These are phyloP conservation scores for Nitzschia sp. DNA, from an alignment of 108 stramenopile genomes.

Conservation along the genomic window DNA sequence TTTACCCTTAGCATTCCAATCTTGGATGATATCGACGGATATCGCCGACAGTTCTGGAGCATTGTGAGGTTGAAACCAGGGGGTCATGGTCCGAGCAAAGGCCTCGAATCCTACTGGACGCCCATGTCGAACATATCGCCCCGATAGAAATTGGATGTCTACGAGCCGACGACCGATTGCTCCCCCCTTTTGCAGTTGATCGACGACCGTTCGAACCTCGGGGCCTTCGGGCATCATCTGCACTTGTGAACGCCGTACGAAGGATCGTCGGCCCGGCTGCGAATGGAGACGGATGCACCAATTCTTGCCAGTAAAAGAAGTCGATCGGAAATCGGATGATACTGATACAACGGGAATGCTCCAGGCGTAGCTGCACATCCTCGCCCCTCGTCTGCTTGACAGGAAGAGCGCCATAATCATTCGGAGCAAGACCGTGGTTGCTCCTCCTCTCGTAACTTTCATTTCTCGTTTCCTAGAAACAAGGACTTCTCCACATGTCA, in stretches of 20 bases:
- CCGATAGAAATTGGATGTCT: slow-evolving; percentile 71
- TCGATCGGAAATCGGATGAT: background rate
- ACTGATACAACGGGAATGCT: background rate
- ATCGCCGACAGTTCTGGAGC: background rate
- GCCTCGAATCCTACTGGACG: slow-evolving; percentile 70
- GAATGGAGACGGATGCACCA: background rate
- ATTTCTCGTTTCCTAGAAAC: no score
- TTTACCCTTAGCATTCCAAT: slow-evolving; percentile 83
- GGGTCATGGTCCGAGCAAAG: slow-evolving; percentile 79
- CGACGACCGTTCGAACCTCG: slow-evolving; percentile 77
- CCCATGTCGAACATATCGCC: slow-evolving; percentile 69
- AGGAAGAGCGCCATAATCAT: no score
- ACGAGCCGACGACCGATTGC: slow-evolving; percentile 61
- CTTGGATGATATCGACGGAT: slow-evolving; percentile 51
- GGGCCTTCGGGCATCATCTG: slow-evolving; percentile 93
- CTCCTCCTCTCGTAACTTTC: no score
- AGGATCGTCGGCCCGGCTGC: background rate
- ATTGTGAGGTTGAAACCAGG: background rate
- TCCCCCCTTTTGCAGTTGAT: slow-evolving; percentile 61
- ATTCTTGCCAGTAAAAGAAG: background rate
- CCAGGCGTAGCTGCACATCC: background rate
- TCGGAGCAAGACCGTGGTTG: no score
- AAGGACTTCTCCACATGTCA: no score
- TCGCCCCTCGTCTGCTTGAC: no score
- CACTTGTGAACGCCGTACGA: background rate